Evolutionary conservation across 2,329 filamentous ascomycete species (phyloP).

Genomic region (Tolypocladium ovalisporum): DNA sequence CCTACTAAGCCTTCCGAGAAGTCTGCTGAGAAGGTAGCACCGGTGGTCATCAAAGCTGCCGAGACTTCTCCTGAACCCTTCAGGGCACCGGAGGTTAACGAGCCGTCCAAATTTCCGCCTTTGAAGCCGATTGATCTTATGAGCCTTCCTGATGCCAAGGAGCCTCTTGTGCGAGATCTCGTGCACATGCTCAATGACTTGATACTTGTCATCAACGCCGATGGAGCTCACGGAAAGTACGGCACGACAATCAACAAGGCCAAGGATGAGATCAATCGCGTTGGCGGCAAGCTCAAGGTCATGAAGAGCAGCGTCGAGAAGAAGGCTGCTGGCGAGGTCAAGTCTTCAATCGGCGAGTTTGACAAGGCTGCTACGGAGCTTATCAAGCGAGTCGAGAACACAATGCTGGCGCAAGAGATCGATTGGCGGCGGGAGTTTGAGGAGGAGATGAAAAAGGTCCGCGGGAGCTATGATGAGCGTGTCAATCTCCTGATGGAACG

Average conservation of each 20-base stretch:
- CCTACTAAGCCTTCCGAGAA: conserved; percentile 21
- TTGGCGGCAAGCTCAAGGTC: conserved; percentile 66
- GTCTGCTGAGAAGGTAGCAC: conserved; percentile 19
- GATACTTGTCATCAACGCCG: conserved; percentile 85
- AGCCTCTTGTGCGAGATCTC: conserved; percentile 84
- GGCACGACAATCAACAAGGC: conserved; percentile 70
- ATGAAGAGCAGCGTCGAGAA: conserved; percentile 61
- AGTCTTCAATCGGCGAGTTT: conserved; percentile 64
- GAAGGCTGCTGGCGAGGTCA: conserved; percentile 65
- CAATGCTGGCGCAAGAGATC: conserved; percentile 70
- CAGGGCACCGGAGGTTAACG: conserved; percentile 52
- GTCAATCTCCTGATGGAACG: conserved; percentile 69
- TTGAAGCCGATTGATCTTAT: conserved; percentile 68
- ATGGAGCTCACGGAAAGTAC: conserved; percentile 68
- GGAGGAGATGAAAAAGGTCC: conserved; percentile 71
- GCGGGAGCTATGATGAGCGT: conserved; percentile 67
- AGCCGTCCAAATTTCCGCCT: conserved; percentile 53
- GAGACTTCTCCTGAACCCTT: conserved; percentile 23
- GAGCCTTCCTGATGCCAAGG: conserved; percentile 61
- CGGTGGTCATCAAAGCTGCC: conserved; percentile 11
- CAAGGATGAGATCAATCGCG: conserved; percentile 68
- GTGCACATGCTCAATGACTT: conserved; percentile 95
- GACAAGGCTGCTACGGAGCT: conserved; percentile 79
- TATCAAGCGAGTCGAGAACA: conserved; percentile 74
- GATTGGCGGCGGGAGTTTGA: conserved; percentile 83